Evolutionary conservation across 495 filamentous ascomycete genomes (phyloP).

Genomic region (Penicillium daleae): DNA sequence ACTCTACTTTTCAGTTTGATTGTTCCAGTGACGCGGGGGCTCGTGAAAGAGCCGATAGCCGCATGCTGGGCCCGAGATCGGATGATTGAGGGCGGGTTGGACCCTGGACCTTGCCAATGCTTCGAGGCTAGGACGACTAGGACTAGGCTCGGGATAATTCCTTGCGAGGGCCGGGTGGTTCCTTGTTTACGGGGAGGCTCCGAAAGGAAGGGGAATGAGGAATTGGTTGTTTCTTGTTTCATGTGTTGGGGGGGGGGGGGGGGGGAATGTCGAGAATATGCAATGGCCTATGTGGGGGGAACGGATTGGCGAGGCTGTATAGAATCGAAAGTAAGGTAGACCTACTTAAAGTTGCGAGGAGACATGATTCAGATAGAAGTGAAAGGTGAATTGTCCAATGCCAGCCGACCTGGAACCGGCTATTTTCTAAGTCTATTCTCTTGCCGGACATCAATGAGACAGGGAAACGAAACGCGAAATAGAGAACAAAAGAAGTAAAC

Average conservation of each 20-base stretch:
- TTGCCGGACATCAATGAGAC: neutral
- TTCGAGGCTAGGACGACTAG: neutral
- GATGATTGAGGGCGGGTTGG: neutral
- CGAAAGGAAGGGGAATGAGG: neutral
- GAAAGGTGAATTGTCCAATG: neutral
- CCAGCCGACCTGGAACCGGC: neutral
- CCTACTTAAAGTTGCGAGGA: neutral
- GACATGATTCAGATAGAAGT: neutral
- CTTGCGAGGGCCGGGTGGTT: neutral
- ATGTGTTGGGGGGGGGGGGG: neutral
- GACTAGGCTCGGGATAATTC: neutral
- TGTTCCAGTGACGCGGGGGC: neutral
- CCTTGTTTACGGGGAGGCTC: neutral
- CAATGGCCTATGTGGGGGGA: too few relatives aligned
- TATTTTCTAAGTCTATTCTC: slow-evolving; percentile 4
- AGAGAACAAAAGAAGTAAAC: neutral
- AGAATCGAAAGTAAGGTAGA: neutral
- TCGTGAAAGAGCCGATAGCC: neutral
- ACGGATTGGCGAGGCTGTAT: neutral
- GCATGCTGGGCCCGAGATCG: neutral
- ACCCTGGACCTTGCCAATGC: neutral
- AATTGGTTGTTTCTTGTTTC: too few relatives aligned
- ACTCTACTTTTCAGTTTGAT: neutral
- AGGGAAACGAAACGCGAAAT: neutral
- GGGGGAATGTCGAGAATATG: too few relatives aligned